Conservation (phyloP, 805 yeast species). For the Kuraishia cidri region DNA sequence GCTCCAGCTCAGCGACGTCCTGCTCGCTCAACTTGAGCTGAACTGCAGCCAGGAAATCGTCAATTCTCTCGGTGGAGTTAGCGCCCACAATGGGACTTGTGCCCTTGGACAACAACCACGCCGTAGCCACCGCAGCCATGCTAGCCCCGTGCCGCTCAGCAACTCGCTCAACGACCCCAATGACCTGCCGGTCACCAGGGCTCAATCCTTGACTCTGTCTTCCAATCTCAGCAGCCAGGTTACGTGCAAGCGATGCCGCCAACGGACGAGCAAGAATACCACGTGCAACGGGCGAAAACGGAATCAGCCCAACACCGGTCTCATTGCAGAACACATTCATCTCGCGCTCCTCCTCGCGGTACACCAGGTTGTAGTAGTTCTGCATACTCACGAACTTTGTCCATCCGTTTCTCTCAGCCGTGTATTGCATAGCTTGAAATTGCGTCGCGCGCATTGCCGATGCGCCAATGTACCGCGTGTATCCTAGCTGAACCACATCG, state of each 20-base stretch:
- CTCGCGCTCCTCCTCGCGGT: slow-evolving; percentile 61
- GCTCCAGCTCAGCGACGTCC: slow-evolving; percentile 24
- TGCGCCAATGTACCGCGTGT: slow-evolving; percentile 51
- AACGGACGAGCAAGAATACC: slow-evolving; percentile 46
- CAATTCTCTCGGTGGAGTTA: slow-evolving; percentile 36
- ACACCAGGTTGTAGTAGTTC: slow-evolving; percentile 43
- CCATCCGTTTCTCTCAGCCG: slow-evolving; percentile 51
- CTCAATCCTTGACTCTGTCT: slow-evolving; percentile 2
- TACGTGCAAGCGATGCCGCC: too few species aligned
- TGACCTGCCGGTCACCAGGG: slow-evolving; percentile 20
- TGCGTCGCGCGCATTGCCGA: slow-evolving; percentile 50
- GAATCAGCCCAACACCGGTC: slow-evolving; percentile 47
- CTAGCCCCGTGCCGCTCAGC: slow-evolving; percentile 36
- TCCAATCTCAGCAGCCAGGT: too few species aligned
- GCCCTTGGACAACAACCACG: slow-evolving; percentile 47
- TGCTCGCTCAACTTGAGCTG: slow-evolving; percentile 26
- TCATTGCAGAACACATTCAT: slow-evolving; percentile 43
- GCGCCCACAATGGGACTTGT: slow-evolving; percentile 47
- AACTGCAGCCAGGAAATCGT: slow-evolving; percentile 38
- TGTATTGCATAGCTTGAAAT: slow-evolving; percentile 42
- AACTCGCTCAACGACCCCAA: slow-evolving; percentile 44
- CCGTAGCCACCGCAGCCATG: slow-evolving; percentile 45
- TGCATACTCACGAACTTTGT: slow-evolving; percentile 53
- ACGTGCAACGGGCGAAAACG: slow-evolving; percentile 53
- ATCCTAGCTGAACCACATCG: slow-evolving; percentile 38